These are phyloP conservation scores for Dovyalis caffra DNA, from an alignment of 345 rosid genomes.

Conservation along the genomic window DNA sequence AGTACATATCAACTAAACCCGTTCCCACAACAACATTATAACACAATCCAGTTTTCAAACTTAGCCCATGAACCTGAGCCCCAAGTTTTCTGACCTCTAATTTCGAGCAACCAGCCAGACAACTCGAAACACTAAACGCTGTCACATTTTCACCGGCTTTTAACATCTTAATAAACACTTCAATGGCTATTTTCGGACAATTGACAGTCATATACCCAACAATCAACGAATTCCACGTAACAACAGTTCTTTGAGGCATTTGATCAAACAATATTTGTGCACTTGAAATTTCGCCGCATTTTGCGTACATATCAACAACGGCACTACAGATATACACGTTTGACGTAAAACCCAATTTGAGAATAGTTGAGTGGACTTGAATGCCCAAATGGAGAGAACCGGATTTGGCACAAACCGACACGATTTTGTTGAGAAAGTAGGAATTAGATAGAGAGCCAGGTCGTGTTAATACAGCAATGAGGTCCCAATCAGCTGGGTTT, in stretches of 20 bases:
- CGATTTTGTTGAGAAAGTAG: conserved; percentile 27
- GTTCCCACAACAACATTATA: conserved; percentile 36
- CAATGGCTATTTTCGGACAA: conserved; percentile 12
- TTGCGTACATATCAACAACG: conserved; percentile 30
- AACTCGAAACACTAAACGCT: conserved; percentile 9
- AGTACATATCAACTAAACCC: conserved; percentile 33
- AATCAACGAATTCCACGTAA: conserved; percentile 39
- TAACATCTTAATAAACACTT: conserved; percentile 24
- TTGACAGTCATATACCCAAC: conserved; percentile 29
- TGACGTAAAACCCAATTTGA: conserved; percentile 34
- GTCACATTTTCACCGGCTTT: conserved; percentile 15
- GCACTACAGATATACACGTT: conserved; percentile 31
- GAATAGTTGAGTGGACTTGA: conserved; percentile 30
- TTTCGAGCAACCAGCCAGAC: conserved; percentile 32
- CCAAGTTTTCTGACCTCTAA: conserved; percentile 29
- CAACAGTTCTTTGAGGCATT: conserved; percentile 27
- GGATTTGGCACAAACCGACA: conserved; percentile 27
- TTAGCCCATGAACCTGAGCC: conserved; percentile 32
- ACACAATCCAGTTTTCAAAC: conserved; percentile 27
- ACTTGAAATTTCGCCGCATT: conserved; percentile 16
- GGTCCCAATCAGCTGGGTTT: not conserved
- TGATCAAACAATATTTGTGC: conserved; percentile 32
- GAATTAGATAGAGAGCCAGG: conserved; percentile 14
- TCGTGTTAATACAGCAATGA: not conserved
- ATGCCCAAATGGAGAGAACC: conserved; percentile 19